A percentile compares a stretch with the other conserved stretches of the same genome.
phyloP scores from a whole-genome alignment of 176 grass and related monocot species.

The Sorghum bicolor region DNA sequence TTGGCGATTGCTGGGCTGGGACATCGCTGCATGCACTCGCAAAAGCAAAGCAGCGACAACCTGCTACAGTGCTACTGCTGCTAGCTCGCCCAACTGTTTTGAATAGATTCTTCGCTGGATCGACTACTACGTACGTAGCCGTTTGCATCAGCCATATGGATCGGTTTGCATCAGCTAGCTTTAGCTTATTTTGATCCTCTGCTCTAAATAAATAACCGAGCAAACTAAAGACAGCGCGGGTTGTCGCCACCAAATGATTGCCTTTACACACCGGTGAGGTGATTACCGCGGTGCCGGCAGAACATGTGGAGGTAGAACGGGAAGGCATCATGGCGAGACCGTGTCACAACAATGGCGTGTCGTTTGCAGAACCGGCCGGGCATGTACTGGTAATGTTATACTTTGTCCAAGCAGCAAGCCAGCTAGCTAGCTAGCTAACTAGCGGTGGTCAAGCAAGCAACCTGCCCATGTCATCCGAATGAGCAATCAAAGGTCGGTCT shows the following conservation, averaged over 20 bases:
- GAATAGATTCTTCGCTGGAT: conserved; percentile 34
- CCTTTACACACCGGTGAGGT: conserved; percentile 17
- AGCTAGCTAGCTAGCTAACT: neutral
- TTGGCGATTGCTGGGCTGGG: neutral
- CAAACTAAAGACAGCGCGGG: neutral
- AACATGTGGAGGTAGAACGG: conserved; percentile 18
- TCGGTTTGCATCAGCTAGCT: neutral
- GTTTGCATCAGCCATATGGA: neutral
- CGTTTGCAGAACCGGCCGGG: neutral
- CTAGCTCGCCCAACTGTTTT: conserved; percentile 2
- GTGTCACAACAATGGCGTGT: neutral
- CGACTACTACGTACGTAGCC: neutral
- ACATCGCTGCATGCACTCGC: neutral
- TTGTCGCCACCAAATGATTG: conserved; percentile 36
- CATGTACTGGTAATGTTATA: neutral
- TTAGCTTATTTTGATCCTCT: conserved; percentile 11
- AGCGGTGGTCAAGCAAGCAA: neutral
- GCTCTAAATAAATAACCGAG: neutral
- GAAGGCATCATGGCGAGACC: neutral
- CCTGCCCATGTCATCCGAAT: neutral
- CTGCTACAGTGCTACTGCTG: neutral
- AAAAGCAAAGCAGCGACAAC: neutral
- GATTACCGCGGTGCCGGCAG: conserved; percentile 27
- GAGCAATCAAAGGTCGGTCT: neutral
- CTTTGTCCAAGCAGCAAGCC: neutral